These are phyloP conservation scores for Xylariales sp. DNA, from an alignment of 2,329 filamentous ascomycete genomes.

Conservation along the genomic window DNA sequence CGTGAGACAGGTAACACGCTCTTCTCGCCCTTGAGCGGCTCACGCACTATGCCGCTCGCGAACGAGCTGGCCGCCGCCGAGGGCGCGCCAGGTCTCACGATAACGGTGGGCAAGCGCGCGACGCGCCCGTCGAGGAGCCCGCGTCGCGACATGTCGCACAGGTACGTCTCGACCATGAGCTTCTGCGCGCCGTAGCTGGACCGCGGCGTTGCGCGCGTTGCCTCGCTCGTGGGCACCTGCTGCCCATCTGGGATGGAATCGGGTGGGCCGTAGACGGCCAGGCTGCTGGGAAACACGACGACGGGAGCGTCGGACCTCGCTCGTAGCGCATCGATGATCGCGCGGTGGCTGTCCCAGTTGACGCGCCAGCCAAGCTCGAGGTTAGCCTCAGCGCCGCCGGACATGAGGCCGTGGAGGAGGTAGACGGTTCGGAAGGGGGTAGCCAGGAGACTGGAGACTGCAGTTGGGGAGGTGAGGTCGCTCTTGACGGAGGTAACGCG, in stretches of 20 bases:
- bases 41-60: conserved; percentile 57
- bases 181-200: conserved; percentile 59
- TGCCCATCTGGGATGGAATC: no score
- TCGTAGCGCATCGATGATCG: no score
- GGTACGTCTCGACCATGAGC: conserved; percentile 53
- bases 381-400: conserved; percentile 55
- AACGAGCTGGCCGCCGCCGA: conserved; percentile 59
- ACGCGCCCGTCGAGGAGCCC: conserved; percentile 53
- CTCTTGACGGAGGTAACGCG: conserved; percentile 20
- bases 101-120: conserved; percentile 56
- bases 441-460: conserved; percentile 23
- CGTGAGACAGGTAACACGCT: conserved; percentile 39
- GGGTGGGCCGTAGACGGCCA: conserved; percentile 57
- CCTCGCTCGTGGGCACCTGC: conserved; percentile 31
- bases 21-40: conserved; percentile 46
- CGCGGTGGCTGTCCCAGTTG: conserved; percentile 54
- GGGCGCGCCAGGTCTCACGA: conserved; percentile 55
- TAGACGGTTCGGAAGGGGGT: conserved; percentile 42
- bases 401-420: conserved; percentile 62
- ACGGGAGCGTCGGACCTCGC: no score
- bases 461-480: conserved; percentile 27
- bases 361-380: conserved; percentile 50
- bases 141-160: conserved; percentile 48
- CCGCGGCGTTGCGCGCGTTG: conserved; percentile 46
- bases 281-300: conserved; percentile 55